Evolutionary conservation across 495 filamentous ascomycete genomes (phyloP).

Genomic region (Penicillium pancosmium): DNA sequence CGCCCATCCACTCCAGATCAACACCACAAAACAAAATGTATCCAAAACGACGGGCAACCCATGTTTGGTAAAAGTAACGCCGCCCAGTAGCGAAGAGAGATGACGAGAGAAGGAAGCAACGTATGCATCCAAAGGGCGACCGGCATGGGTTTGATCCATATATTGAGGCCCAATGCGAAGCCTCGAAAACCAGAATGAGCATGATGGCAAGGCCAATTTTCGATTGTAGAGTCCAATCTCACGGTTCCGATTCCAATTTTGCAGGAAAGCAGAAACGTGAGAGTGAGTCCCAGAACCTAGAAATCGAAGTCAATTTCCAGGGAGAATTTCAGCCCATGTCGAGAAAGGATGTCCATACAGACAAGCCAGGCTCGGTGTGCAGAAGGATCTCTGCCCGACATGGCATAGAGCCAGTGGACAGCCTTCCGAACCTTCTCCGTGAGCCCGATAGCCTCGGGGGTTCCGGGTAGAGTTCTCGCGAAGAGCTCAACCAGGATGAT

Average conservation of each 20-base stretch:
- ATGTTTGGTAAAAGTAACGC: background rate
- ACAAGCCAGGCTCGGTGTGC: slow-evolving; percentile 48
- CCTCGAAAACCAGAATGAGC: background rate
- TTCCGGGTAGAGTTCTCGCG: slow-evolving; percentile 40
- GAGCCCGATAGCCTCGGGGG: slow-evolving; percentile 38
- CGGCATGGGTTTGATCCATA: background rate
- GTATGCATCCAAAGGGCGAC: no score
- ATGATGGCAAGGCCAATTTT: background rate
- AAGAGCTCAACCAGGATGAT: slow-evolving; percentile 59
- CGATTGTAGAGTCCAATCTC: background rate
- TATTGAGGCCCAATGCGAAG: background rate
- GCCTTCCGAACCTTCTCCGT: slow-evolving; percentile 49
- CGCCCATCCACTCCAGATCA: background rate
- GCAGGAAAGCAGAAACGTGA: background rate
- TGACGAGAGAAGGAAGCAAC: background rate
- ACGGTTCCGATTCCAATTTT: background rate
- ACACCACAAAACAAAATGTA: background rate
- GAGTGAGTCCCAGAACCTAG: background rate
- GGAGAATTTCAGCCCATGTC: slow-evolving; percentile 14
- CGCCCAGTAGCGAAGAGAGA: background rate
- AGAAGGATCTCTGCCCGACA: slow-evolving; percentile 47
- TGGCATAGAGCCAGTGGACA: slow-evolving; percentile 49
- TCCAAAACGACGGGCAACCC: background rate
- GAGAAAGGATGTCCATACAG: slow-evolving; percentile 27
- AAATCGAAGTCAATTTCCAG: slow-evolving; percentile 10